Conservation (phyloP, 768 basidiomycete genomes). For the Omphalotus guepiniiformis region DNA sequence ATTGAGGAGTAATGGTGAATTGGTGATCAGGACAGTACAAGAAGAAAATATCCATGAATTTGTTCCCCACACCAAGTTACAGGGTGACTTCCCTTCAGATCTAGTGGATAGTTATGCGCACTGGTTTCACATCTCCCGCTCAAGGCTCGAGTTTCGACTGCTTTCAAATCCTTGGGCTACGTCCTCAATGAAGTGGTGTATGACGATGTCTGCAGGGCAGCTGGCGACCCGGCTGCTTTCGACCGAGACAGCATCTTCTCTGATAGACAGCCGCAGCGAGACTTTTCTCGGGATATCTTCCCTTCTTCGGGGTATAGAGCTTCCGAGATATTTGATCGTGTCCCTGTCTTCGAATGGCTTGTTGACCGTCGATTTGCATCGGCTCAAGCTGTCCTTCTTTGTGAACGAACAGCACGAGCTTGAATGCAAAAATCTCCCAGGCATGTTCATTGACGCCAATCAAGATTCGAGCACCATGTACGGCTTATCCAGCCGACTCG, state of each 20-base stretch:
- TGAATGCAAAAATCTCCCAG: constrained; percentile 12
- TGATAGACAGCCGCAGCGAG: constrained; percentile 19
- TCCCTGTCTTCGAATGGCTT: not conserved
- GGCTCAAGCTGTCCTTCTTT: constrained; percentile 28
- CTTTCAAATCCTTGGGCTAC: constrained; percentile 19
- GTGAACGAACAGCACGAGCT: constrained; percentile 17
- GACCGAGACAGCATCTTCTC: too few relatives aligned
- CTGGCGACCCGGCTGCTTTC: too few relatives aligned
- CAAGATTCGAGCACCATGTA: constrained; percentile 31
- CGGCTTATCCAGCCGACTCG: constrained; percentile 27
- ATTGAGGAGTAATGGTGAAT: constrained; percentile 10
- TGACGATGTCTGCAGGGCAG: too few relatives aligned
- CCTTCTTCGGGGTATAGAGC: too few relatives aligned
- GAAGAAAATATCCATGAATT: constrained; percentile 24
- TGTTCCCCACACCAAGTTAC: constrained; percentile 25
- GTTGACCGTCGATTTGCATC: constrained; percentile 20
- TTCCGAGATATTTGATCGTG: too few relatives aligned
- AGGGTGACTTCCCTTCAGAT: constrained; percentile 21
- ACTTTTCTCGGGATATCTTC: too few relatives aligned
- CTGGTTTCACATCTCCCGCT: constrained; percentile 26
- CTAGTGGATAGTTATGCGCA: constrained; percentile 21
- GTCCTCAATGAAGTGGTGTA: constrained; percentile 23
- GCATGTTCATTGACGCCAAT: constrained; percentile 18
- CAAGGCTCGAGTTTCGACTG: constrained; percentile 28
- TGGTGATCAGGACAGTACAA: constrained; percentile 22